These are phyloP conservation scores for Leptomonas seymouri DNA, from an alignment of 208 protist species.

Conservation along the genomic window DNA sequence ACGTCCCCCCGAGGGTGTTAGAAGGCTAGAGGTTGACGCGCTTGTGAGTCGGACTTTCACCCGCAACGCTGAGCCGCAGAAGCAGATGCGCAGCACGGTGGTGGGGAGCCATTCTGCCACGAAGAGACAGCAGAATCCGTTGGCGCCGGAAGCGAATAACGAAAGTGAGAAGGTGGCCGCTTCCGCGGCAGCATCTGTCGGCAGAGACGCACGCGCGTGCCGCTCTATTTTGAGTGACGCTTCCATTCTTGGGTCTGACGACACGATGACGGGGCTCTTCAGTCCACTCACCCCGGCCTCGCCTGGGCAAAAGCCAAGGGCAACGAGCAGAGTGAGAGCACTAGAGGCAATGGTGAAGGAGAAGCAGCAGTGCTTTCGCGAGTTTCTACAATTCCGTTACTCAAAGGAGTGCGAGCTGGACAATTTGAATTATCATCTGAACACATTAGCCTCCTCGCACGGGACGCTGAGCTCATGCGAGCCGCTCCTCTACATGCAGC, in stretches of 20 bases:
- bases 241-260: background rate
- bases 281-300: background rate
- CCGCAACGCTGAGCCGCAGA: background rate
- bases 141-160: background rate
- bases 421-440: constrained; percentile 17
- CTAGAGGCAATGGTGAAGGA: constrained; percentile 5
- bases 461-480: background rate
- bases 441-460: background rate
- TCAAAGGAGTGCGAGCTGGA: constrained; percentile 19
- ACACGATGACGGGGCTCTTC: background rate
- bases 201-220: background rate
- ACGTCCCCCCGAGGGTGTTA: background rate
- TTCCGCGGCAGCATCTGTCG: too few relatives aligned
- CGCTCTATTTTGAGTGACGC: background rate
- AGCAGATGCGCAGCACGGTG: background rate
- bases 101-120: constrained; percentile 5
- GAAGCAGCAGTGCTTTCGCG: constrained; percentile 8
- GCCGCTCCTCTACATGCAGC: background rate
- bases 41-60: background rate
- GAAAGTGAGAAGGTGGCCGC: background rate
- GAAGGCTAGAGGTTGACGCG: background rate
- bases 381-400: constrained; percentile 12
- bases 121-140: background rate
- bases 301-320: background rate
- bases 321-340: background rate